These are phyloP conservation scores for Escovopsis sp. DNA, from an alignment of 2,329 filamentous ascomycete genomes.

Conservation along the genomic window DNA sequence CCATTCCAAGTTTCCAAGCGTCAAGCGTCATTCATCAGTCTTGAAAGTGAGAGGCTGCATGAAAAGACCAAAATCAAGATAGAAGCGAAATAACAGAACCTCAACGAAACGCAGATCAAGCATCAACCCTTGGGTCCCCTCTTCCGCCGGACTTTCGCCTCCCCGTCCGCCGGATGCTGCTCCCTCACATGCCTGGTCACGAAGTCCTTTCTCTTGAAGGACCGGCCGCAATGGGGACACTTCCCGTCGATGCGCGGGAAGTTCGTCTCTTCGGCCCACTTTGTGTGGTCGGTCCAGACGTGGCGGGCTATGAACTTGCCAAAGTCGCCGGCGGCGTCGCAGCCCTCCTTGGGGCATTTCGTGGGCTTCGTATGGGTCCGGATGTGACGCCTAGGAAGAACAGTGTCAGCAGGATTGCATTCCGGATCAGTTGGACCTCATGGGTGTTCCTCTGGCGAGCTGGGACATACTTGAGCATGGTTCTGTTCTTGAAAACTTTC, in stretches of 20 bases:
- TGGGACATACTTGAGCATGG: too few relatives aligned
- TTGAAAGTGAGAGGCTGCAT: neutral
- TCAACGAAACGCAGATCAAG: neutral
- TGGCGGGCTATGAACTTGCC: neutral
- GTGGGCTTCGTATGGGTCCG: constrained; percentile 1
- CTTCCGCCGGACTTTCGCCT: neutral
- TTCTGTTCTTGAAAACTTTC: too few relatives aligned
- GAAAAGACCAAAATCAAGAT: neutral
- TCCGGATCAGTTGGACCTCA: too few relatives aligned
- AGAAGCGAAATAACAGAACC: neutral
- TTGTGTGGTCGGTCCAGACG: constrained; percentile 1
- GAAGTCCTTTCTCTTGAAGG: constrained; percentile 1
- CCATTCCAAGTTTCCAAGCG: neutral
- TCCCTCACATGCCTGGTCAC: constrained; percentile 2
- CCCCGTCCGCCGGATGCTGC: neutral
- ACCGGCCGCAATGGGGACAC: neutral
- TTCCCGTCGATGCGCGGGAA: neutral
- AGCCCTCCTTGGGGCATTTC: neutral
- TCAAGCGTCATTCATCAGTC: neutral
- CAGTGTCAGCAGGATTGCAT: neutral
- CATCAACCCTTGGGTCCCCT: constrained; percentile 1
- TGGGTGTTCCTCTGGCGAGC: neutral
- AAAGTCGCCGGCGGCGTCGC: too few relatives aligned
- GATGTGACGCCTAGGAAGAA: neutral
- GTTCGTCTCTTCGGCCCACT: constrained; percentile 1